Evolutionary conservation across 805 yeast species (phyloP).

Genomic region (Kazachstania martiniae): DNA sequence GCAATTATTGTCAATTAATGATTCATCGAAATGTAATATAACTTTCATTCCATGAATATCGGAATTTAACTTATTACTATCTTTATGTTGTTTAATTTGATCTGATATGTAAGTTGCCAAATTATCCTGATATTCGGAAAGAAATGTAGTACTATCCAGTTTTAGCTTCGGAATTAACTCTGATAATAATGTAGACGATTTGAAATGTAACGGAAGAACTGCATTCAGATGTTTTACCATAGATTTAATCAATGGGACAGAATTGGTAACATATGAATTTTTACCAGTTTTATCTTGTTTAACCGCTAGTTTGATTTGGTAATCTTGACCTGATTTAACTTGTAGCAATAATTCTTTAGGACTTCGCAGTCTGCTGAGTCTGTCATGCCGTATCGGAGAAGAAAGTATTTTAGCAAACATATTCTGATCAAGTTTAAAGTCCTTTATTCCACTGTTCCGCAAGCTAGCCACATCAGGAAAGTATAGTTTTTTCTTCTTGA

Average conservation of each 20-base stretch:
- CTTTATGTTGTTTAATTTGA: too few relatives aligned
- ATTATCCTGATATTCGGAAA: too few relatives aligned
- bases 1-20: too few relatives aligned
- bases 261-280: constrained; percentile 19
- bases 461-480: constrained; percentile 4
- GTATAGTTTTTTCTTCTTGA: constrained; percentile 16
- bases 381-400: constrained; percentile 35
- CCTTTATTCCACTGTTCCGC: neutral
- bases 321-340: constrained; percentile 18
- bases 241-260: constrained; percentile 2
- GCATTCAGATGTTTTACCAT: constrained; percentile 1
- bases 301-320: constrained; percentile 4
- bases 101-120: too few relatives aligned
- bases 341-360: constrained; percentile 33
- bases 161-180: too few relatives aligned
- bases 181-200: too few relatives aligned
- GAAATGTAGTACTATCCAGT: too few relatives aligned
- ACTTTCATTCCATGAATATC: too few relatives aligned
- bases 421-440: constrained; percentile 22
- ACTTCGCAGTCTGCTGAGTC: constrained; percentile 25
- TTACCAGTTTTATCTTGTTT: constrained; percentile 9
- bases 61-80: too few relatives aligned
- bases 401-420: constrained; percentile 31
- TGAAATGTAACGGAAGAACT: constrained; percentile 2
- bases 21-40: too few relatives aligned